These are phyloP conservation scores for Capronia epimyces DNA, from an alignment of 2,329 filamentous ascomycete genomes.

Conservation along the genomic window DNA sequence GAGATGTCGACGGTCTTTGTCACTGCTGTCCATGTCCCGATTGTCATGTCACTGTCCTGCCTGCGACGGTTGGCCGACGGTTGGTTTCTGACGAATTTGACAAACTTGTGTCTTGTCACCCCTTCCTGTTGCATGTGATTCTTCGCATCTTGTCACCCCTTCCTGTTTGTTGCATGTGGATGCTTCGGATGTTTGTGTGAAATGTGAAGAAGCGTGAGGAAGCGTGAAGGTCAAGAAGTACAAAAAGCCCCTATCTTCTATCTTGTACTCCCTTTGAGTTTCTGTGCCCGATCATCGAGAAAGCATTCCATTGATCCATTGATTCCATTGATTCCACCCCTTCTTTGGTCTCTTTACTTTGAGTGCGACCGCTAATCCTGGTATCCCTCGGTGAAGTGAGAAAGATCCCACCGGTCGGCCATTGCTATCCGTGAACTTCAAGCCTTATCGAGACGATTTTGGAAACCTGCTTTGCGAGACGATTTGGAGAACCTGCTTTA, in stretches of 20 bases:
- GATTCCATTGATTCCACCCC: neutral
- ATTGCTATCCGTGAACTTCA: too few relatives aligned
- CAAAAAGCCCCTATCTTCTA: constrained; percentile 18
- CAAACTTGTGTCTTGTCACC: neutral
- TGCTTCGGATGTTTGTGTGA: too few relatives aligned
- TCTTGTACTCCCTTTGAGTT: constrained; percentile 15
- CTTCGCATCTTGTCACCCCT: too few relatives aligned
- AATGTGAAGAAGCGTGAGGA: neutral
- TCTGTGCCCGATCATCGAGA: neutral
- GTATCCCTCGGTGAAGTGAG: too few relatives aligned
- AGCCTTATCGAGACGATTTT: too few relatives aligned
- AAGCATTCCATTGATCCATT: too few relatives aligned
- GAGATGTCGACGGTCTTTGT: neutral
- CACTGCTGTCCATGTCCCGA: neutral
- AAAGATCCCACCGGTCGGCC: too few relatives aligned
- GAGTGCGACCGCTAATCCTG: too few relatives aligned
- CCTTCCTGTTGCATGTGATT: neutral
- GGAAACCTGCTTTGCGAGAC: too few relatives aligned
- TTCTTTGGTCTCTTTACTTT: neutral
- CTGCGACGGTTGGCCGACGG: neutral
- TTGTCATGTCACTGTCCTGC: neutral
- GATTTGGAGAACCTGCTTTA: too few relatives aligned
- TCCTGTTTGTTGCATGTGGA: too few relatives aligned
- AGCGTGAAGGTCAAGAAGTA: constrained; percentile 13
- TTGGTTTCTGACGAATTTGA: neutral